A percentile compares a stretch with the other conserved stretches of the same genome.
These are phyloP conservation scores for Amanita jacksonii DNA, from an alignment of 768 basidiomycete genomes.

Conservation along the genomic window DNA sequence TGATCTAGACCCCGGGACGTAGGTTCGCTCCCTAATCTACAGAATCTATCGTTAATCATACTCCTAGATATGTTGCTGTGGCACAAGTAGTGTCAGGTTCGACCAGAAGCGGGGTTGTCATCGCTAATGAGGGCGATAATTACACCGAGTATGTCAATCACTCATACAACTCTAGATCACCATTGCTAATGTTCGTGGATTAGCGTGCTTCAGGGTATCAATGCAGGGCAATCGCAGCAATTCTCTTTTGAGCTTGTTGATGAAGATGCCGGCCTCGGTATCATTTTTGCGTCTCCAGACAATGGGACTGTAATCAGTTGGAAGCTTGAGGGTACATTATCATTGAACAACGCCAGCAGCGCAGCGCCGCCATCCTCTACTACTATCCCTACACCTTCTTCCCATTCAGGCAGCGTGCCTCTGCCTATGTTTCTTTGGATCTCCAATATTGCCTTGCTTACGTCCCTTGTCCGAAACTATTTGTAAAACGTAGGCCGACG, in stretches of 20 bases:
- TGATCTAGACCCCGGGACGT: slow-evolving; percentile 6
- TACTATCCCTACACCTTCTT: too few relatives aligned
- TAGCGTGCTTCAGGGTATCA: neutral
- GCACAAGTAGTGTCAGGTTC: slow-evolving; percentile 5
- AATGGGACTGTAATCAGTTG: slow-evolving; percentile 1
- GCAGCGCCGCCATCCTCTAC: too few relatives aligned
- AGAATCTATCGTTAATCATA: neutral
- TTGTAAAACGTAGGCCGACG: too few relatives aligned
- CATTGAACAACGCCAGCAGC: too few relatives aligned
- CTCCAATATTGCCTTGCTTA: too few relatives aligned
- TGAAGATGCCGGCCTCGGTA: slow-evolving; percentile 2
- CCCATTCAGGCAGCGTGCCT: too few relatives aligned
- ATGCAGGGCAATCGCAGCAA: slow-evolving; percentile 1
- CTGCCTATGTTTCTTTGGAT: too few relatives aligned
- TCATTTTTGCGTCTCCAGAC: slow-evolving; percentile 1
- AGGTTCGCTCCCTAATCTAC: too few relatives aligned
- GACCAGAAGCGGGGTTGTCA: neutral
- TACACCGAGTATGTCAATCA: slow-evolving; percentile 1
- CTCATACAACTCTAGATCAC: neutral
- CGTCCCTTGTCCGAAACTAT: too few relatives aligned
- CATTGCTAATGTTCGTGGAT: neutral
- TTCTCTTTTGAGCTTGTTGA: slow-evolving; percentile 1
- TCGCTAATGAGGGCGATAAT: slow-evolving; percentile 3
- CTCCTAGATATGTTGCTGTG: neutral
- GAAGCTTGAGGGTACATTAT: slow-evolving; percentile 1